Conservation (phyloP, 805 yeast species). For the Saturnispora silvae region DNA sequence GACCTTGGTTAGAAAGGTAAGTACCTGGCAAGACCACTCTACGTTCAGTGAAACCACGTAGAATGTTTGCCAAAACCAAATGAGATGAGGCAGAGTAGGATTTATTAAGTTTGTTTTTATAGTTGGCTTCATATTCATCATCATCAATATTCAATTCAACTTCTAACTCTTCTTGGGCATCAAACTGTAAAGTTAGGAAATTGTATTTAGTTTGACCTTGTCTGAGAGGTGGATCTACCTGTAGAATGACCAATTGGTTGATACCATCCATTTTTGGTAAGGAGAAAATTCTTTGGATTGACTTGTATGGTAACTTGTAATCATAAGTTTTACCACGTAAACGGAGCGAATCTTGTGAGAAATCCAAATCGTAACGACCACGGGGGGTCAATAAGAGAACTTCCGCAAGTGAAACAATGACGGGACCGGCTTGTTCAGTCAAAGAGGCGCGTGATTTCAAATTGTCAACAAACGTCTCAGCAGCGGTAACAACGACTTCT, state of each 20-base stretch:
- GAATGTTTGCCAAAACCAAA: conserved; percentile 75
- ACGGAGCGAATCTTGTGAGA: conserved; percentile 79
- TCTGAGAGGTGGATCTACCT: conserved; percentile 92
- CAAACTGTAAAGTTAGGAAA: conserved; percentile 80
- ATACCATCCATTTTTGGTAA: conserved; percentile 91
- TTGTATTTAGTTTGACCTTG: conserved; percentile 98
- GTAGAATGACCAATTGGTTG: conserved; percentile 78
- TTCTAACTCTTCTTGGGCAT: conserved; percentile 83
- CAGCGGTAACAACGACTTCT: conserved; percentile 42
- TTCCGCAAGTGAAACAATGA: conserved; percentile 86
- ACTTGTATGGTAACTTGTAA: conserved; percentile 84
- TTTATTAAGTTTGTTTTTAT: conserved; percentile 64
- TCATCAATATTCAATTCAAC: conserved; percentile 80
- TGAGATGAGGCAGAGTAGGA: conserved; percentile 70
- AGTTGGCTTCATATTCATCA: conserved; percentile 65
- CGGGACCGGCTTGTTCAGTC: conserved; percentile 90
- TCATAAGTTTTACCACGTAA: conserved; percentile 96
- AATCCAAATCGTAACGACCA: conserved; percentile 96
- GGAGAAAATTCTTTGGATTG: conserved; percentile 82
- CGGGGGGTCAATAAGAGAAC: conserved; percentile 91
- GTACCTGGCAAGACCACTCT: conserved; percentile 79
- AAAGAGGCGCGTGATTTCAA: conserved; percentile 88
- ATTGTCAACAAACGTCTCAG: conserved; percentile 80
- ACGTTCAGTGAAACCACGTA: conserved; percentile 83
- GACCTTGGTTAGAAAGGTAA: conserved; percentile 63